Evolutionary conservation across 2,329 filamentous ascomycete genomes (phyloP), one percentile per base, ranked within the genome.

Genomic region (Xylaria arbuscula): DNA sequence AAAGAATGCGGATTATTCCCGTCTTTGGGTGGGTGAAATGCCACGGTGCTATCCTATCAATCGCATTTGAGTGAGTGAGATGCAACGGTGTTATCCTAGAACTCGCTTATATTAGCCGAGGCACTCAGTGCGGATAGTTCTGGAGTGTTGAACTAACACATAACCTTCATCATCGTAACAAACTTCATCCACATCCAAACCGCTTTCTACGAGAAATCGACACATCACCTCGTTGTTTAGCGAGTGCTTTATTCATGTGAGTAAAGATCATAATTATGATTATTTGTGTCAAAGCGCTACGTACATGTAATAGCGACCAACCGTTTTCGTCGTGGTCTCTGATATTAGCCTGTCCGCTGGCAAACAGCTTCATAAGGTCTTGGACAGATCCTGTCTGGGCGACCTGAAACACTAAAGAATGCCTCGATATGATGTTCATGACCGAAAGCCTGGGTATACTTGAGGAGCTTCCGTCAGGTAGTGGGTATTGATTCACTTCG

Each of bases 301-400:
- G 15, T 47, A 47, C 42, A 47, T 47, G 42, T 47, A 47, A n/a
- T n/a, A 47, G 42, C 42, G 42, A 47, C 11, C 42, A 47, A 17
- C 42, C 42, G 15, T 47, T n/a, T n/a, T 47, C 42, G 17, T n/a
- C 42, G 15, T 47, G 42, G 17, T 47, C 42, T 47, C 42, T 47
- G 42, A 47, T 19, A 19, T 47, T 17, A 19, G 42, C 42, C 42
- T 47, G 42, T 15, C 42, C 42, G 15, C 42, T 47, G 1, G 42
- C 15, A n/a, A 47, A 8, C 42, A 47, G 8, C 7, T 19, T 19
- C 17, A n/a, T 3, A 8, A 47, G 42, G 4, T 47, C 42, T 4
- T 17, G 15, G 15, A 47, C 15, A 19, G 42, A 47, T n/a, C 42
- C 42, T 1, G 8, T n/a, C 15, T 15, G 5, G n/a, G 42, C 42